Base-by-base conservation (phyloP, 495 filamentous ascomycete species). In the Durotheca rogersii region DNA sequence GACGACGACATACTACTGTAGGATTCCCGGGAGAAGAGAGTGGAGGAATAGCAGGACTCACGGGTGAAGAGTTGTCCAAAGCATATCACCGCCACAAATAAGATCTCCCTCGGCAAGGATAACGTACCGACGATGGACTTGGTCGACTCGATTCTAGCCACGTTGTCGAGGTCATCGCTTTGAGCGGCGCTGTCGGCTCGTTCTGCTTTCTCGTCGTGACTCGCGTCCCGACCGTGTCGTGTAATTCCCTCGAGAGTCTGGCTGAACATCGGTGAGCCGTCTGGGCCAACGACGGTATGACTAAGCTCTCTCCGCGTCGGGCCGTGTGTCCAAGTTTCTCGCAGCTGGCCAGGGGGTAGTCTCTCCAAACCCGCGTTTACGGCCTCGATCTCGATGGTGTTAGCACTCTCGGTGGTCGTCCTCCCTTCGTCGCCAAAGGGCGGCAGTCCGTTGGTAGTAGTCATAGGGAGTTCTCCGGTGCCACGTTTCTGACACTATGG, bases 1-100 rank as follows among this genome's bases (percentile, higher is more conserved):
- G n/a, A n/a, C n/a, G n/a, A n/a, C n/a, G n/a, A n/a, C n/a, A n/a
- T n/a, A n/a, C n/a, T n/a, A n/a, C n/a, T n/a, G n/a, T n/a, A n/a
- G n/a, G n/a, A n/a, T n/a, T n/a, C n/a, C n/a, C n/a, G n/a, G n/a
- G n/a, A n/a, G n/a, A n/a, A n/a, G 36, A 27, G 4, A 27, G 23
- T 27, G 23, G 23, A 4, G 9, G 4, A 27, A 27, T 4, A 27
- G 23, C n/a, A n/a, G 23, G 21, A 63, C 60, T 5, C 46, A 63
- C 60, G 65, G 10, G 54, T 67, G 16, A 59, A 64, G 20, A 78
- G 67, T 38, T 79, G 76, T 0, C 71, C 70, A 38, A 68, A 65
- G 43, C 73, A 77, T 7, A 76, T 63, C 11, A 70, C 51, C 32
- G 51, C 46, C 11, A 80, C 64, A 34, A 80, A 78, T 7, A 68